These are phyloP conservation scores for Mycena capillaripes DNA, from an alignment of 768 basidiomycete species.

Conservation along the genomic window DNA sequence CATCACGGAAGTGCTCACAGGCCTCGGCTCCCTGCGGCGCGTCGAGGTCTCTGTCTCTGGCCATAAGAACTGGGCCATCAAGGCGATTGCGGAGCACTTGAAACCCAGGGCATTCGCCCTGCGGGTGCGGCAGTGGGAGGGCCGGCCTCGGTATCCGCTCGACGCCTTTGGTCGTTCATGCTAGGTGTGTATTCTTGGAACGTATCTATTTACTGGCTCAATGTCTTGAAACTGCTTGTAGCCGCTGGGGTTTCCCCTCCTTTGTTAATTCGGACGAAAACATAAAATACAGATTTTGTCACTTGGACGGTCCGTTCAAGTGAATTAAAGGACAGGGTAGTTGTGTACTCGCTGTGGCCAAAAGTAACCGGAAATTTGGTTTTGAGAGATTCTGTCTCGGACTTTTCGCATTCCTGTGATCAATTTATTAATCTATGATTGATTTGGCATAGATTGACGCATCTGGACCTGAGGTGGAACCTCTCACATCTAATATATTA, in stretches of 20 bases:
- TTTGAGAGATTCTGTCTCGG: background rate
- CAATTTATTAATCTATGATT: background rate
- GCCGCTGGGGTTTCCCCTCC: too few relatives aligned
- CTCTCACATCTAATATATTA: background rate
- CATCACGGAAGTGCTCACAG: background rate
- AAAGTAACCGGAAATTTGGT: background rate
- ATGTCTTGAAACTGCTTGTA: too few relatives aligned
- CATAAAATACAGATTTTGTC: too few relatives aligned
- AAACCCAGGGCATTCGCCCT: background rate
- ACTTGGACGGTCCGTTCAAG: too few relatives aligned
- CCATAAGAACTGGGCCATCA: constrained; percentile 10
- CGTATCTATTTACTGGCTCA: too few relatives aligned
- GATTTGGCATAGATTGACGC: background rate
- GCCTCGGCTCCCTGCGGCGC: background rate
- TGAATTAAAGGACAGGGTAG: too few relatives aligned
- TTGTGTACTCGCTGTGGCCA: background rate
- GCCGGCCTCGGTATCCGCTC: constrained; percentile 9
- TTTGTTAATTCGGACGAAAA: too few relatives aligned
- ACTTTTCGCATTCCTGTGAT: background rate
- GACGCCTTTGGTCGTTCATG: background rate
- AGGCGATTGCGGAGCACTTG: background rate
- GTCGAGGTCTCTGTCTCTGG: background rate
- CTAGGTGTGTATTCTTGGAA: background rate
- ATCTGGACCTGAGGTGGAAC: background rate
- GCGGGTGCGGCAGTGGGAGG: background rate